Conservation (phyloP, 2,329 filamentous ascomycete genomes). For the Xylariales sp. region DNA sequence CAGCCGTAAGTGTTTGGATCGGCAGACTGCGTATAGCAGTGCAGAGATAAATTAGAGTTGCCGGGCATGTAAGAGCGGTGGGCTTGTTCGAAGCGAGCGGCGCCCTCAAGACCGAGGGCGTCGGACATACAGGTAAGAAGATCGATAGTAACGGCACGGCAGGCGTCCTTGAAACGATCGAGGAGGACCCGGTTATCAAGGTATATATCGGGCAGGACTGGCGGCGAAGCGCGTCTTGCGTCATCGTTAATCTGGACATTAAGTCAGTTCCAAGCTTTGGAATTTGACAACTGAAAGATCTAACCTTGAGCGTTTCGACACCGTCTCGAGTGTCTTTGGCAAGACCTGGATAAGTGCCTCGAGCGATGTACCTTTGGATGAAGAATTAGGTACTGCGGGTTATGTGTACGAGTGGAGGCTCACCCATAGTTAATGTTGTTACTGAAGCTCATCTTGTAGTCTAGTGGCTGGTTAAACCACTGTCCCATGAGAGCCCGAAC, state of each 20-base stretch:
- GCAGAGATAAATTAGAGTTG: slow-evolving; percentile 47
- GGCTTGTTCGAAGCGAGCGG: slow-evolving; percentile 42
- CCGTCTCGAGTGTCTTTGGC: slow-evolving; percentile 43
- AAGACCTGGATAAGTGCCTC: slow-evolving; percentile 44
- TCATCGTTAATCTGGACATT: slow-evolving; percentile 34
- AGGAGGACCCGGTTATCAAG: slow-evolving; percentile 45
- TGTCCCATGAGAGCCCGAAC: slow-evolving; percentile 50
- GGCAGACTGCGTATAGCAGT: slow-evolving; percentile 47
- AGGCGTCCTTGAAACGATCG: slow-evolving; percentile 44
- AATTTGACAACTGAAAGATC: slow-evolving; percentile 2
- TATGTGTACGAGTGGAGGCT: not conserved
- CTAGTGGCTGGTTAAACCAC: slow-evolving; percentile 48
- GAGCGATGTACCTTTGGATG: slow-evolving; percentile 38
- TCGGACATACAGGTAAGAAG: slow-evolving; percentile 47
- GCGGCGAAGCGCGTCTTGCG: slow-evolving; percentile 42
- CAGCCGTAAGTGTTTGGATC: slow-evolving; percentile 38
- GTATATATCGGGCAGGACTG: slow-evolving; percentile 40
- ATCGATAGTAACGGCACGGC: slow-evolving; percentile 45
- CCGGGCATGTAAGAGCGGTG: slow-evolving; percentile 47
- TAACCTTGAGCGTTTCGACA: slow-evolving; percentile 48
- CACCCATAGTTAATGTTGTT: slow-evolving; percentile 45
- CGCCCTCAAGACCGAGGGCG: slow-evolving; percentile 38
- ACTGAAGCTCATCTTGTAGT: slow-evolving; percentile 51
- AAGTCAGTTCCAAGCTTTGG: not conserved
- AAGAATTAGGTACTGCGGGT: not conserved